Evolutionary conservation across 192 early-diverging fungal genomes (phyloP).

Genomic region (Fimicolochytrium jonesii): DNA sequence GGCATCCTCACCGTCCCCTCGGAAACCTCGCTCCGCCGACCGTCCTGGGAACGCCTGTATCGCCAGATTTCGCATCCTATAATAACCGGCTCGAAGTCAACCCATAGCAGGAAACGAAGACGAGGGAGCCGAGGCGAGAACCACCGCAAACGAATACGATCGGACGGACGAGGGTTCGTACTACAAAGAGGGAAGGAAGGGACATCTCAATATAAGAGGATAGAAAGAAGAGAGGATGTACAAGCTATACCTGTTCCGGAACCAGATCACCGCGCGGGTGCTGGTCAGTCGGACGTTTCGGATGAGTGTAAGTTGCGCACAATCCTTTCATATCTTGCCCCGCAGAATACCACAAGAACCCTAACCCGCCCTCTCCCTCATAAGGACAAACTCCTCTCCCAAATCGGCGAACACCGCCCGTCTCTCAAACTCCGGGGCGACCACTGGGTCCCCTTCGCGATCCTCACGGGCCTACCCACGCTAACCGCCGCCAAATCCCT

Average conservation of each 20-base stretch:
- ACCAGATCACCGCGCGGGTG: slow-evolving; percentile 42
- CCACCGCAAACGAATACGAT: no score
- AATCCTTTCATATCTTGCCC: background rate
- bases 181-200: no score
- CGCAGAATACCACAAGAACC: background rate
- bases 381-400: slow-evolving; percentile 29
- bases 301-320: slow-evolving; percentile 22
- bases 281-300: slow-evolving; percentile 35
- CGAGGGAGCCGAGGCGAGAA: no score
- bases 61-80: no score
- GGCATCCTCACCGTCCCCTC: no score
- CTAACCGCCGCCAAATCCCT: background rate
- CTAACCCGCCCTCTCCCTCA: background rate
- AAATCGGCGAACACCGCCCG: slow-evolving; percentile 43
- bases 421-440: slow-evolving; percentile 34
- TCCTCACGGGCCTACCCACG: slow-evolving; percentile 31
- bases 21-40: no score
- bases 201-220: background rate
- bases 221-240: no score
- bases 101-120: no score
- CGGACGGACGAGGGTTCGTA: no score
- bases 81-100: no score
- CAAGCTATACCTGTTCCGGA: slow-evolving; percentile 48
- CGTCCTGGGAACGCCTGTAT: no score
- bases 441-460: slow-evolving; percentile 51